Evolutionary conservation across 257 asterid species (phyloP), one percentile per base, ranked within the genome.

Genomic region (Capsicum baccatum): DNA sequence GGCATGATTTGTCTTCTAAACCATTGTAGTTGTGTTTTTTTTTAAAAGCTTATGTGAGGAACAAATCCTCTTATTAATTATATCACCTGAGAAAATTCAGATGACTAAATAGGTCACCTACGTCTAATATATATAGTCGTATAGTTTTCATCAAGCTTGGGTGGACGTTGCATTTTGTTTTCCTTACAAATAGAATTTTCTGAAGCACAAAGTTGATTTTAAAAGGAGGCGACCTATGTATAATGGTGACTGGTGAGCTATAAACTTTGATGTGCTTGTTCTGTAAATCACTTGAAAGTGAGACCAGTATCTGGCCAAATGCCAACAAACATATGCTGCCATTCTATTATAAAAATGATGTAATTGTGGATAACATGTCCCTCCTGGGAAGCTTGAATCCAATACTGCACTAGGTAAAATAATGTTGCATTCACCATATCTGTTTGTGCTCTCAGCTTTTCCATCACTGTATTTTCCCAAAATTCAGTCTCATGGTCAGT

Each of bases 261-360:
- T 50, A 50, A 6, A 50, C 39, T 74, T n/a, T 52, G 62, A 74
- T 21, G 62, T 74, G 62, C 81, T 50, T 50, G 81, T 50, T 74
- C 47, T n/a, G 47, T 26, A 8, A 8, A 15, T 74, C 81, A 74
- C 21, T 74, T 50, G 11, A 74, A 74, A 21, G 62, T 50, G 7
- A 52, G 62, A 50, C 19, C 81, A 7, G 21, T 14, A 50, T 50
- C 21, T 74, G 13, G 59, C 6, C 47, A 19, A 6, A 13, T 21
- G 10, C 60, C 42, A 74, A 26, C 80, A 50, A 21, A 21, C 9
- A 6, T 21, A 26, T 19, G 37, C 58, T 5, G 16, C 39, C 16
- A 44, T 50, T 21, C 14, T 74, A 15, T 12, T 7, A 13, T 7
- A 21, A 50, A 74, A 26, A 19, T 74, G 50, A 74, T 74, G 19